Evolutionary conservation across 148 eudicot species (phyloP).

Genomic region (Cornus controversa): DNA sequence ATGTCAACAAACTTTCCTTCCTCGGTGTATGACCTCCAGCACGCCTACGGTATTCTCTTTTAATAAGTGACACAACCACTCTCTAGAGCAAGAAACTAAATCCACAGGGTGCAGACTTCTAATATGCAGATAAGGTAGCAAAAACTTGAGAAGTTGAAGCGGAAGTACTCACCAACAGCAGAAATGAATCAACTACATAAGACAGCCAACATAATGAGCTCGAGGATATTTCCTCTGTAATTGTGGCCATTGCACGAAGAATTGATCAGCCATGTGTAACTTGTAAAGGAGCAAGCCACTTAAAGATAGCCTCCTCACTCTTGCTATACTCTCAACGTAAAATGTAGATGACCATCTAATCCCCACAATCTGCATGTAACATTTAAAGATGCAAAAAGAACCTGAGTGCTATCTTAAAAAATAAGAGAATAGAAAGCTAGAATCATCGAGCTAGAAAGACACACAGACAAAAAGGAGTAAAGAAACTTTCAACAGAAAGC

Average conservation of each 20-base stretch:
- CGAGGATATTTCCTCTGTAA: slow-evolving; percentile 67
- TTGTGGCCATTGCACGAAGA: slow-evolving; percentile 96
- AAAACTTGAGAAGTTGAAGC: not conserved
- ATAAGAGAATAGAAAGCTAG: not conserved
- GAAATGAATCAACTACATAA: slow-evolving; percentile 50
- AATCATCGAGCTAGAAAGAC: not conserved
- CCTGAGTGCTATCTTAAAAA: not conserved
- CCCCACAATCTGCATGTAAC: slow-evolving; percentile 57
- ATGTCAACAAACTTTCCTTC: not conserved
- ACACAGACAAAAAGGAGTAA: not conserved
- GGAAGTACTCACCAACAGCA: slow-evolving; percentile 17
- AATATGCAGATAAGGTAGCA: not conserved
- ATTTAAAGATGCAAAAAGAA: slow-evolving; percentile 4
- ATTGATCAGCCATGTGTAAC: slow-evolving; percentile 71
- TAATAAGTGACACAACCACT: not conserved
- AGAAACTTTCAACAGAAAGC: not conserved
- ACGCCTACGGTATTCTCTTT: no score
- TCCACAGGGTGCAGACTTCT: not conserved
- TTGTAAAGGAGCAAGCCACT: slow-evolving; percentile 86
- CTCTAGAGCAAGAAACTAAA: not conserved
- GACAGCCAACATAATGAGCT: slow-evolving; percentile 77
- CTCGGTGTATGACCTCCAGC: not conserved
- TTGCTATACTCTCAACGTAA: slow-evolving; percentile 90
- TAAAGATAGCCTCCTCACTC: slow-evolving; percentile 76
- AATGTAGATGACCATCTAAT: slow-evolving; percentile 82